Conservation (phyloP, 2,329 filamentous ascomycete genomes). For the Trichoderma sp. region DNA sequence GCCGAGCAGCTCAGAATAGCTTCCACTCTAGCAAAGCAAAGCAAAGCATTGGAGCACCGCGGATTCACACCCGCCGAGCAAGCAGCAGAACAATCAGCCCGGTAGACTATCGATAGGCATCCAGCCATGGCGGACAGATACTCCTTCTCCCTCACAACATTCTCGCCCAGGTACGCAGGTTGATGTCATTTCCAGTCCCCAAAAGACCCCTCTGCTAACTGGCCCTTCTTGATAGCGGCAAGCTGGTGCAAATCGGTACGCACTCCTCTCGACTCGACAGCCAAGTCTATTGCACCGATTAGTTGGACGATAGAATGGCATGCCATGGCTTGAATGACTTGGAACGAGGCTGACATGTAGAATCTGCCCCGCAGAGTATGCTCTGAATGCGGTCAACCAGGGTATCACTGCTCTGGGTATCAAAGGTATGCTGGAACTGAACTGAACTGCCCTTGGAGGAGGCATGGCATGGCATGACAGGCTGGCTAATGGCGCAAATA, state of each 20-base stretch:
- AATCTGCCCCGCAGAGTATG: constrained; percentile 71
- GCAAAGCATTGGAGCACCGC: constrained; percentile 27
- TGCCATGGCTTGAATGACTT: not conserved
- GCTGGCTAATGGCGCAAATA: constrained; percentile 24
- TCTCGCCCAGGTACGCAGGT: constrained; percentile 86
- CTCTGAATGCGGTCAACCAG: constrained; percentile 97
- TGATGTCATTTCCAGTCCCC: constrained; percentile 15
- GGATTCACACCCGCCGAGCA: no score
- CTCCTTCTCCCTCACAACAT: constrained; percentile 98
- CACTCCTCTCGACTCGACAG: not conserved
- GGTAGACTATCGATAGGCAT: constrained; percentile 15
- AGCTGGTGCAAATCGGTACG: constrained; percentile 93
- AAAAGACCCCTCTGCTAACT: constrained; percentile 30
- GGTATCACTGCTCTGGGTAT: constrained; percentile 97
- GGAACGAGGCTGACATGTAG: constrained; percentile 10
- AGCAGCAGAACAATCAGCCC: constrained; percentile 14
- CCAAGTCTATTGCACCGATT: not conserved
- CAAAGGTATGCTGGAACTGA: constrained; percentile 66
- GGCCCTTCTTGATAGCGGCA: constrained; percentile 64
- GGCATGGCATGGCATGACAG: not conserved
- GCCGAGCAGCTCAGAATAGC: constrained; percentile 35
- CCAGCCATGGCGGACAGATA: constrained; percentile 91
- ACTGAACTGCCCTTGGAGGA: not conserved
- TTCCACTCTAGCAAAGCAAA: constrained; percentile 23
- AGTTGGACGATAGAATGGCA: not conserved